A percentile compares a stretch with the other conserved stretches of the same genome.
Conservation (phyloP, 2,329 filamentous ascomycete genomes). For the Rutstroemia sp. region DNA sequence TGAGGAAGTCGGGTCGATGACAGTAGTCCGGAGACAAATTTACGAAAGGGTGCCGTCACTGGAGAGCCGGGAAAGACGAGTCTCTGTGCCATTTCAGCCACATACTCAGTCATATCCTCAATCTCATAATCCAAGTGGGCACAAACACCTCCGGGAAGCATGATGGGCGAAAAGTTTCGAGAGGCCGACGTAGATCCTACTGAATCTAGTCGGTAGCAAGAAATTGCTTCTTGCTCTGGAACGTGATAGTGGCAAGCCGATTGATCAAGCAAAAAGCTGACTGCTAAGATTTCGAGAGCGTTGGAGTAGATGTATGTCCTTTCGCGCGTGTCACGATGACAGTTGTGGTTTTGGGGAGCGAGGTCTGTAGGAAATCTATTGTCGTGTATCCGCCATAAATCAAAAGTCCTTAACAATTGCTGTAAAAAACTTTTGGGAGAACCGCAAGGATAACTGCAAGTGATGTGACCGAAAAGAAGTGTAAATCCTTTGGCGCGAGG, state of each 20-base stretch:
- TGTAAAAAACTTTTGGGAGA: slow-evolving; percentile 9
- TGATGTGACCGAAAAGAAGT: background rate
- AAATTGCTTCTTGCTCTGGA: slow-evolving; percentile 21
- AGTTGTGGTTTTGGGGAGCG: slow-evolving; percentile 17
- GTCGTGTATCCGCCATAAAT: slow-evolving; percentile 26
- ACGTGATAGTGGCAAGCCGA: background rate
- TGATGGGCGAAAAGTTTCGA: slow-evolving; percentile 21
- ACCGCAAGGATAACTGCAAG: background rate
- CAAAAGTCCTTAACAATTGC: slow-evolving; percentile 2
- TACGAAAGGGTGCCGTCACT: slow-evolving; percentile 58
- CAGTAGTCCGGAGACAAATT: slow-evolving; percentile 66
- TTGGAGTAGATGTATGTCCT: slow-evolving; percentile 14
- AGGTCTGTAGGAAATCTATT: slow-evolving; percentile 20
- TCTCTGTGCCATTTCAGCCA: slow-evolving; percentile 63
- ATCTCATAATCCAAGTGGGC: slow-evolving; percentile 72
- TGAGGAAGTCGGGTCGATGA: slow-evolving; percentile 65
- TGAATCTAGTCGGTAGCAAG: slow-evolving; percentile 27
- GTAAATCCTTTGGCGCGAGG: slow-evolving; percentile 2
- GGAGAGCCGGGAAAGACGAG: slow-evolving; percentile 54
- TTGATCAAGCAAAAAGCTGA: slow-evolving; percentile 1
- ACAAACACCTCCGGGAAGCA: slow-evolving; percentile 54
- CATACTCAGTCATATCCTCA: slow-evolving; percentile 71
- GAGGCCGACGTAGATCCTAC: slow-evolving; percentile 23
- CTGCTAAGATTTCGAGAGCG: slow-evolving; percentile 1
- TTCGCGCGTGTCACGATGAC: slow-evolving; percentile 8